phyloP scores from a whole-genome alignment of 108 stramenopile species.

The Nitzschia sp. region DNA sequence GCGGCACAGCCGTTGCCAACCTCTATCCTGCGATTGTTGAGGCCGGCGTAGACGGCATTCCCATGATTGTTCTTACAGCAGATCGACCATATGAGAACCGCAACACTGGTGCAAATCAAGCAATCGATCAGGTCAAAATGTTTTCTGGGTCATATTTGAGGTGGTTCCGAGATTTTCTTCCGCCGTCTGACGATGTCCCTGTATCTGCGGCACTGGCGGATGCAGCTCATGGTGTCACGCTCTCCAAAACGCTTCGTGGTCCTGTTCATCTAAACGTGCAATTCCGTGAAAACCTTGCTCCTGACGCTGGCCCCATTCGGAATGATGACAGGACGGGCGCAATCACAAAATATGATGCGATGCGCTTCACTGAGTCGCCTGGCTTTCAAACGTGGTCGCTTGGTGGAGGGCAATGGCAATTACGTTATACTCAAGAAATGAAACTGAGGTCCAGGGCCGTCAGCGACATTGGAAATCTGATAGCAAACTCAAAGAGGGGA shows the following conservation, averaged over 20 bases:
- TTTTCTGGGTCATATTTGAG: conserved; percentile 78
- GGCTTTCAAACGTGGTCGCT: conserved; percentile 69
- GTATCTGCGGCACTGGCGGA: conserved; percentile 79
- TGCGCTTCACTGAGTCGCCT: conserved; percentile 77
- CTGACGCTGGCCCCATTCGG: conserved; percentile 83
- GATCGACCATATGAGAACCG: conserved; percentile 92
- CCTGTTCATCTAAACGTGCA: conserved; percentile 95
- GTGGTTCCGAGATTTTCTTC: conserved; percentile 87
- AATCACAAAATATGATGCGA: conserved; percentile 54
- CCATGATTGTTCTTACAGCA: conserved; percentile 87
- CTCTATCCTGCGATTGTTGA: conserved; percentile 90
- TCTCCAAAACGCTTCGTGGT: conserved; percentile 57
- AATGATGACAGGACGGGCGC: conserved; percentile 68
- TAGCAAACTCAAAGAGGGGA: conserved; percentile 65
- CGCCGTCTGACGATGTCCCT: conserved; percentile 83
- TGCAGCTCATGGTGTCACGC: conserved; percentile 76
- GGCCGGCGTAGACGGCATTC: conserved; percentile 78
- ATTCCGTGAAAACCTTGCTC: conserved; percentile 93
- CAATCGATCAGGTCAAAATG: conserved; percentile 88
- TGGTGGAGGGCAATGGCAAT: conserved; percentile 51
- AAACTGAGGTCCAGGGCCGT: conserved; percentile 20
- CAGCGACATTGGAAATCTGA: conserved; percentile 46
- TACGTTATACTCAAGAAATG: conserved; percentile 2
- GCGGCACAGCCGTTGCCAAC: conserved; percentile 94
- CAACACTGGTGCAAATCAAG: conserved; percentile 91